phyloP scores from a whole-genome alignment of 441 rosid genomes.

The Adansonia gregorii region DNA sequence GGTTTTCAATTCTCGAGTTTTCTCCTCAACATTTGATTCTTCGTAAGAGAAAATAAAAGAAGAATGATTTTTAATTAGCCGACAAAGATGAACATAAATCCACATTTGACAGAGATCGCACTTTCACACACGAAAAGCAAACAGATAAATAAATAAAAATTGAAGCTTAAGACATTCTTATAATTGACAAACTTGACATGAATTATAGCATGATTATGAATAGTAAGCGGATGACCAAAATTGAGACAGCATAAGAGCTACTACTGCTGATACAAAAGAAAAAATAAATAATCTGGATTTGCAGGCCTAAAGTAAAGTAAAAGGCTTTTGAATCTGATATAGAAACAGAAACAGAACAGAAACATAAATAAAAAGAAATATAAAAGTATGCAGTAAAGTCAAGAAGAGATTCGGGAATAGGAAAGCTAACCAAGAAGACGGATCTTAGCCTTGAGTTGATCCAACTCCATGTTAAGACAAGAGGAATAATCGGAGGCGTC shows the following conservation, averaged over 20 bases:
- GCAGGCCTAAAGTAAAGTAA: not conserved
- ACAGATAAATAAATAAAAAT: not conserved
- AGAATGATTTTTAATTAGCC: conserved; percentile 18
- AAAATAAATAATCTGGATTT: not conserved
- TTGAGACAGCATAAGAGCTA: not conserved
- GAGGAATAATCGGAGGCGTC: conserved; percentile 43
- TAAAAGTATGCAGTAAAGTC: not conserved
- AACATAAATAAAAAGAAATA: not conserved
- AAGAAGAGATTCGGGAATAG: not conserved
- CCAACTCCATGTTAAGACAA: conserved; percentile 55
- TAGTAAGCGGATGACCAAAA: not conserved
- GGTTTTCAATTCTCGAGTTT: conserved; percentile 51
- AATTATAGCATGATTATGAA: not conserved
- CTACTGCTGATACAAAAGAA: not conserved
- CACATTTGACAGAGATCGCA: not conserved
- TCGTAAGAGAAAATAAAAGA: conserved; percentile 19
- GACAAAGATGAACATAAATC: conserved; percentile 19
- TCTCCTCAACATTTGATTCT: conserved; percentile 71
- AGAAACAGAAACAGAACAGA: not conserved
- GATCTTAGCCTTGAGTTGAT: conserved; percentile 73
- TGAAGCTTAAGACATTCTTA: not conserved
- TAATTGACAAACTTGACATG: not conserved
- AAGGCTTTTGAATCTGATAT: not conserved
- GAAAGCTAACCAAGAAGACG: conserved; percentile 60
- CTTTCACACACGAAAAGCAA: not conserved